Percentiles rank a stretch among this genome's conserved stretches.
Conservation (phyloP, 2,329 filamentous ascomycete genomes). For the Didymella keratinophila region DNA sequence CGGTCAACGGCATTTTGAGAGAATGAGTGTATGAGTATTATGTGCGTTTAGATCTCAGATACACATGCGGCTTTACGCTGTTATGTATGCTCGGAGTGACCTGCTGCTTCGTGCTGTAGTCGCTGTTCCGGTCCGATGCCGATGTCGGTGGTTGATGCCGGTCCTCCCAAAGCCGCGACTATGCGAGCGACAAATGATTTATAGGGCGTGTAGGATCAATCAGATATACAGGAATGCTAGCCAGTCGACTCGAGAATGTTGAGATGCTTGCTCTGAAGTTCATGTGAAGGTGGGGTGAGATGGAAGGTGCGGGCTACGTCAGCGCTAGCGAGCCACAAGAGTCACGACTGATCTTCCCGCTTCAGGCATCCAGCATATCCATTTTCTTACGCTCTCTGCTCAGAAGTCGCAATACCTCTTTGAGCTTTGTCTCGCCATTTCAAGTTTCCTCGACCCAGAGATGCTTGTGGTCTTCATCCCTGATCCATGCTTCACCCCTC, state of each 20-base stretch:
- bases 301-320: constrained; percentile 2
- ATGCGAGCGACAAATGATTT: neutral
- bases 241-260: neutral
- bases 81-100: constrained; percentile 3
- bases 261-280: neutral
- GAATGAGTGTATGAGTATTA: neutral
- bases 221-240: neutral
- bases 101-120: constrained; percentile 3
- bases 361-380: neutral
- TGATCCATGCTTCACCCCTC: neutral
- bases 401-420: neutral
- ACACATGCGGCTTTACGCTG: neutral
- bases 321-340: neutral
- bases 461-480: no score
- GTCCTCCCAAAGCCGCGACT: constrained; percentile 2
- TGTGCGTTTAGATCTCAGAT: neutral
- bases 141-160: constrained; percentile 6
- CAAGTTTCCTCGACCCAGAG: no score
- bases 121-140: neutral
- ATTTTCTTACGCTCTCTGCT: neutral
- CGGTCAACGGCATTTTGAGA: constrained; percentile 18
- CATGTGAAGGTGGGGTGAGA: neutral
- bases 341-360: neutral
- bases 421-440: no score
- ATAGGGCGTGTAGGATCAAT: neutral